Base-by-base conservation (phyloP, 352 stramenopile genomes). In the Pythium insidiosum region DNA sequence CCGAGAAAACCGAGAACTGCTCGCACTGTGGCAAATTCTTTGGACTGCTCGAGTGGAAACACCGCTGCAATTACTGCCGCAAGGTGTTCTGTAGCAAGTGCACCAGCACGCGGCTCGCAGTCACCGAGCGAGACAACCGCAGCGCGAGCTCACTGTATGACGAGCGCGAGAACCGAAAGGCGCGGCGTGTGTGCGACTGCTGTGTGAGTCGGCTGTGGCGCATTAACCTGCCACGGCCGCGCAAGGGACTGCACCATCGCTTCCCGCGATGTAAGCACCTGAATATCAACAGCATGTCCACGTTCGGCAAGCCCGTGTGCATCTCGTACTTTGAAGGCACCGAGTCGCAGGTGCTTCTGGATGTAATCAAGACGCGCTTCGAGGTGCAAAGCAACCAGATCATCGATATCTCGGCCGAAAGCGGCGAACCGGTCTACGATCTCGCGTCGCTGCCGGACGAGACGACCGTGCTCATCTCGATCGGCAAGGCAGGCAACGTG, bases 21-120 rank as follows among this genome's bases (percentile, higher is more conserved):
- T 76, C 73, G 13, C 64, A 74, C 6, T 91, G 79, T 50, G 59
- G 53, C 9, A 91, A 88, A 31, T 53, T 84, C 43, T 91, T 91
- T 36, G 79, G 68, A 16, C 56, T 91, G 19, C 57, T 91, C 16
- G 79, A 91, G 46, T 91, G 79, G 79, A 88, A 88, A 38, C 76
- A 91, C 59, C 79, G 82, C 37, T 91, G 79, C 61, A 84, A 66
- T 28, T 84, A 88, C 37, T 91, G 79, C 43, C 65, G 63, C 18
- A 86, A 86, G 34, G 71, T 77, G 13, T 88, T 83, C 31, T 91
- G 79, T 53, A 83, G 71, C 52, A 91, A 91, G 58, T 91, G 79
- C 54, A 84, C 75, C n/a, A 84, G 58, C 38, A 91, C 73, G 7
- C 63, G 78, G 30, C 58, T 88, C 10, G 75, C 75, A 2, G 66